Evolutionary conservation across 2,329 filamentous ascomycete species (phyloP).

Genomic region (Colletotrichum sp.): DNA sequence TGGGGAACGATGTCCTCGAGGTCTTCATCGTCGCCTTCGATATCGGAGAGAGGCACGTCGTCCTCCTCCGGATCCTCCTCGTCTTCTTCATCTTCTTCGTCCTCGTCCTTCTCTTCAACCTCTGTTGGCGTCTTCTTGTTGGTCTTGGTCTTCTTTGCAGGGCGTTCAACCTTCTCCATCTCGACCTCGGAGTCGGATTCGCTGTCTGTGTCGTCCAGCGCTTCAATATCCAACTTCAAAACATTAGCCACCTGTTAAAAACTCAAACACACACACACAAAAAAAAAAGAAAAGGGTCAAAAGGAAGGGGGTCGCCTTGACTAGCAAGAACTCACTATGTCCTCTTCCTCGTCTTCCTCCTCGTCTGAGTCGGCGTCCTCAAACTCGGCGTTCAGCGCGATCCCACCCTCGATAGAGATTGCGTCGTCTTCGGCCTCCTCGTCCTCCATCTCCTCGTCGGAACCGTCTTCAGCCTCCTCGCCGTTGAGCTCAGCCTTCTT

Average conservation of each 20-base stretch:
- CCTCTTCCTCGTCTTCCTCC: conserved; percentile 24
- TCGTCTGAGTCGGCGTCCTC: conserved; percentile 24
- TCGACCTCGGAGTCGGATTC: conserved; percentile 76
- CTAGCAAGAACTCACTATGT: conserved; percentile 21
- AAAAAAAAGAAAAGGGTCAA: background rate
- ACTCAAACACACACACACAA: background rate
- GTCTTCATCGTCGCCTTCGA: conserved; percentile 79
- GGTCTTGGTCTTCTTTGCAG: conserved; percentile 49
- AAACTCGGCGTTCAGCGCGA: conserved; percentile 15
- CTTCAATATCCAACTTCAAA: conserved; percentile 55
- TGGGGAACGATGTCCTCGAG: conserved; percentile 87
- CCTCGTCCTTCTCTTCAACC: conserved; percentile 48
- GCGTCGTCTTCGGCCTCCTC: conserved; percentile 30
- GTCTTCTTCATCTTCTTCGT: conserved; percentile 49
- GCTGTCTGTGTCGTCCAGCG: conserved; percentile 65
- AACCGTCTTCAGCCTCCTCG: conserved; percentile 25
- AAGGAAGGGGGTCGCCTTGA: background rate
- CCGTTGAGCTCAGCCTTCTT: conserved; percentile 29
- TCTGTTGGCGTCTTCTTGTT: conserved; percentile 29
- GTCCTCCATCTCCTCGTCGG: conserved; percentile 34
- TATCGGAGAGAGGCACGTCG: conserved; percentile 88
- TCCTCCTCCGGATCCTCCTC: conserved; percentile 77
- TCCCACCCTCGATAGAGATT: conserved; percentile 34
- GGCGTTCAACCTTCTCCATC: conserved; percentile 72
- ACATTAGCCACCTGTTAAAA: conserved; percentile 7